These are phyloP conservation scores for Aegle marmelos DNA, from an alignment of 345 rosid species.

Conservation along the genomic window DNA sequence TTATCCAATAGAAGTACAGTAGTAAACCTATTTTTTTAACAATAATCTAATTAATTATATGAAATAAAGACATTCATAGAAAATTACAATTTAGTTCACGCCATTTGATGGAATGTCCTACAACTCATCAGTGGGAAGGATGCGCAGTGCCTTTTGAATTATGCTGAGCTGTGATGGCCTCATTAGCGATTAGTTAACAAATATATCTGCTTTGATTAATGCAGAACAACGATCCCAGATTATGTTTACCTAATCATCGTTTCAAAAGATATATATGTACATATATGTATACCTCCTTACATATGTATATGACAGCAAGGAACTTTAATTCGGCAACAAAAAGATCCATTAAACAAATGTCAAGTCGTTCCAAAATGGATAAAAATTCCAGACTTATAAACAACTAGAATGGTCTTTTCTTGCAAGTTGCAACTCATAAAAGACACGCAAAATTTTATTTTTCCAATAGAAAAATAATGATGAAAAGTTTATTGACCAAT, in stretches of 20 bases:
- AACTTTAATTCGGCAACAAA: neutral
- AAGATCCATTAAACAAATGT: neutral
- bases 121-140: neutral
- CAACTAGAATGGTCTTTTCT: neutral
- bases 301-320: neutral
- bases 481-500: neutral
- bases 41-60: neutral
- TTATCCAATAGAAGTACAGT: no score
- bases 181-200: neutral
- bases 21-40: no score
- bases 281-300: neutral
- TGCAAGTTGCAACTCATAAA: constrained; percentile 14
- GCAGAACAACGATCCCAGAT: neutral
- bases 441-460: neutral
- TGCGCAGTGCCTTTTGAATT: neutral
- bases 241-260: neutral
- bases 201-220: no score
- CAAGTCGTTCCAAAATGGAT: constrained; percentile 10
- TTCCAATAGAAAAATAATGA: neutral
- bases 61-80: neutral
- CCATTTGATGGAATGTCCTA: neutral
- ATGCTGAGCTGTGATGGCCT: neutral
- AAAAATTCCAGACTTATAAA: neutral
- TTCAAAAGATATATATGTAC: no score
- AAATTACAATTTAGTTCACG: neutral